phyloP scores from a whole-genome alignment of 495 filamentous ascomycete species.

The Aspergillus heteromorphus region DNA sequence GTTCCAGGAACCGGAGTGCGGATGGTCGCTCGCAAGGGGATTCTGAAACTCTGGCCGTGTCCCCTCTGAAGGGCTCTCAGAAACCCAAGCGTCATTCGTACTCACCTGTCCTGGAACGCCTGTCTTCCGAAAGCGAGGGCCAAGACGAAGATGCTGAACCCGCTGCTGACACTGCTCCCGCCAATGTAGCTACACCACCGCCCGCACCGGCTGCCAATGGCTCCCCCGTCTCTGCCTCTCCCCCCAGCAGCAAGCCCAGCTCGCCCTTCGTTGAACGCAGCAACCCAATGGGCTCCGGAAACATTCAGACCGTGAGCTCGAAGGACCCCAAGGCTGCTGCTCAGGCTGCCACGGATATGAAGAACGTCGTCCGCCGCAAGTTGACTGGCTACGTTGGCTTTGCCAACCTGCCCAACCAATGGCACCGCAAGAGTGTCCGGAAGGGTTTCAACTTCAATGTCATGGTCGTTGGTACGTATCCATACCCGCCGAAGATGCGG shows the following conservation, averaged over 20 bases:
- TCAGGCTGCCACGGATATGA: slow-evolving; percentile 75
- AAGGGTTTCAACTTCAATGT: slow-evolving; percentile 99
- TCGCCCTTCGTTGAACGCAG: slow-evolving; percentile 56
- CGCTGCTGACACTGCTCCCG: slow-evolving; percentile 25
- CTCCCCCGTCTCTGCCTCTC: slow-evolving; percentile 32
- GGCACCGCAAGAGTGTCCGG: slow-evolving; percentile 99
- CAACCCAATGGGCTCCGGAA: slow-evolving; percentile 57
- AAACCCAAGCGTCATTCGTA: slow-evolving; percentile 15
- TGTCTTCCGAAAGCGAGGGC: slow-evolving; percentile 13
- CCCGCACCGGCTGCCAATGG: slow-evolving; percentile 30
- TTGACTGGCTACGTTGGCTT: slow-evolving; percentile 98
- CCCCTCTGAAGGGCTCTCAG: neutral
- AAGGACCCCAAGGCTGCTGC: slow-evolving; percentile 80
- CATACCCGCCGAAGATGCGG: neutral
- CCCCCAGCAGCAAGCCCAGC: slow-evolving; percentile 48
- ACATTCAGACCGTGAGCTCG: slow-evolving; percentile 64
- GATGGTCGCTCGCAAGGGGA: slow-evolving; percentile 14
- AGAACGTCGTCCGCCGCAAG: slow-evolving; percentile 97
- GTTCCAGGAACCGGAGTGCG: slow-evolving; percentile 12
- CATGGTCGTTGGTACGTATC: slow-evolving; percentile 90
- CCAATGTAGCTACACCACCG: slow-evolving; percentile 34
- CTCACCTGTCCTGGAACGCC: slow-evolving; percentile 5
- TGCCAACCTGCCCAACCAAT: slow-evolving; percentile 98
- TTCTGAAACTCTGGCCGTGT: slow-evolving; percentile 4
- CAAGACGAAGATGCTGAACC: slow-evolving; percentile 11